Conservation (phyloP, 148 eudicot genomes). For the Chenopodium album region DNA sequence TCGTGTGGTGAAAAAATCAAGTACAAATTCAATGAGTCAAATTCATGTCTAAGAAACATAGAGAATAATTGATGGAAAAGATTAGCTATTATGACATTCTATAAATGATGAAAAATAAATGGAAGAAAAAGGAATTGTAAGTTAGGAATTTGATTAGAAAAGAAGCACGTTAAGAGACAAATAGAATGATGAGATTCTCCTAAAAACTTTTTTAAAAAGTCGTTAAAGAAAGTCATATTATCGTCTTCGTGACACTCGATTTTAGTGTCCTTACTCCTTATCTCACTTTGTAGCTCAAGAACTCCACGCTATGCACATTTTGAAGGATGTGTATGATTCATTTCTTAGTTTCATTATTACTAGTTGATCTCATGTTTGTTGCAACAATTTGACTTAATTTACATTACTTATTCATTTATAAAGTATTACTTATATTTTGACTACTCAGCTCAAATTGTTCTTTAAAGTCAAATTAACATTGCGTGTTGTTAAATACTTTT, state of each 20-base stretch:
- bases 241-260: background rate
- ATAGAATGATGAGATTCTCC: constrained; percentile 17
- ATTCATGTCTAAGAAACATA: background rate
- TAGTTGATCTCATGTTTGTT: no score
- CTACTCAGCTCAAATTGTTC: no score
- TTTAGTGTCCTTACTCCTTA: background rate
- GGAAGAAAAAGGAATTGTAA: background rate
- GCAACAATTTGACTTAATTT: no score
- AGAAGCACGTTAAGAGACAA: constrained; percentile 10
- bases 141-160: background rate
- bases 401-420: no score
- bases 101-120: background rate
- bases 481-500: no score
- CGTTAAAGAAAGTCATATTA: background rate
- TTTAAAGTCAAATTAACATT: no score
- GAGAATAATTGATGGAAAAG: background rate
- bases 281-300: background rate
- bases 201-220: background rate
- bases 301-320: background rate
- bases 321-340: background rate
- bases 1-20: background rate
- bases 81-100: background rate
- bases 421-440: no score
- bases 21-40: background rate
- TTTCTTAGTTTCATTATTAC: background rate